A percentile compares a stretch with the other conserved stretches of the same genome.
phyloP scores from a whole-genome alignment of 2,329 filamentous ascomycete species.

The Cercospora sojina region DNA sequence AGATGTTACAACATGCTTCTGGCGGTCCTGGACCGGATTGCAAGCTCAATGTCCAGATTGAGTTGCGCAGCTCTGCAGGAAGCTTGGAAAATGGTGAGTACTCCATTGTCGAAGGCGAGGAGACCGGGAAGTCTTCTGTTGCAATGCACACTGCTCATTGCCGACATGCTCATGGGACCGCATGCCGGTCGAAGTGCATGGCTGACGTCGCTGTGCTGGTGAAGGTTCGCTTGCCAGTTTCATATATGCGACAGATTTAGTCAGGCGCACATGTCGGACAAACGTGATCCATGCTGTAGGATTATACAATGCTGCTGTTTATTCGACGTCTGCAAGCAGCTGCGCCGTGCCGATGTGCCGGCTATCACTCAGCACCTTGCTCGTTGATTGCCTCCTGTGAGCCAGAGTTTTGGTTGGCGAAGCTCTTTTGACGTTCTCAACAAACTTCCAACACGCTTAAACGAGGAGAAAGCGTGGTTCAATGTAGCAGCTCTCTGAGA shows the following conservation, averaged over 20 bases:
- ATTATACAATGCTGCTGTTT: neutral
- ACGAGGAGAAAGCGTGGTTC: neutral
- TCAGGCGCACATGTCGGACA: neutral
- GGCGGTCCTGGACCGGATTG: neutral
- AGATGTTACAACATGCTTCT: neutral
- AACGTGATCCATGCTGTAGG: neutral
- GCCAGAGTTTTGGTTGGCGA: neutral
- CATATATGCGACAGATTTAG: neutral
- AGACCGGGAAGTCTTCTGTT: neutral
- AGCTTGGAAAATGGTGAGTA: neutral
- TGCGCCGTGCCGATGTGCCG: neutral
- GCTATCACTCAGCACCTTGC: neutral
- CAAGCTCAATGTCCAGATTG: neutral
- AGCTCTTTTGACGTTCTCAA: neutral
- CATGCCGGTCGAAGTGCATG: neutral
- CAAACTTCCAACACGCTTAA: neutral
- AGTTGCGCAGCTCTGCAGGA: conserved; percentile 1
- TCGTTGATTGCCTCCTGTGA: neutral
- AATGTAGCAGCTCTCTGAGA: neutral
- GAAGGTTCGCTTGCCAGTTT: neutral
- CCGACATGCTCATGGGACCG: neutral
- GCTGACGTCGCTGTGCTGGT: neutral
- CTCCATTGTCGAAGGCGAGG: neutral
- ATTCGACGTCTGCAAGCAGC: neutral
- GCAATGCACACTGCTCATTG: neutral